Evolutionary conservation across 192 early-diverging fungal genomes (phyloP).

Genomic region (Neocallimastix lanati): DNA sequence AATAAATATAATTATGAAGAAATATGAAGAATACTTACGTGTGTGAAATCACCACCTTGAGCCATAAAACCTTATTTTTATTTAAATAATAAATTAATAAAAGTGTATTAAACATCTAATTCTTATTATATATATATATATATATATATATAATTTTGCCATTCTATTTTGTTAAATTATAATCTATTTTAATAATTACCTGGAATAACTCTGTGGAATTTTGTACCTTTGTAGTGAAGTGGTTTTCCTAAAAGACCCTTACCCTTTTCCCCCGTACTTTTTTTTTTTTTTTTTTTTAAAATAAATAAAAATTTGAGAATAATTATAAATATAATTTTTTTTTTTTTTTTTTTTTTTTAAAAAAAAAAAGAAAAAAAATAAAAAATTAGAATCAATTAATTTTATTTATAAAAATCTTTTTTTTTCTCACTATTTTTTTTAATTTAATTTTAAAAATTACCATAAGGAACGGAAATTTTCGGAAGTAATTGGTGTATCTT

Average conservation of each 20-base stretch:
- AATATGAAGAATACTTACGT: no score
- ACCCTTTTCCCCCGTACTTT: slow-evolving; percentile 22
- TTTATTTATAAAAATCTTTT: no score
- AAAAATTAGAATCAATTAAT: no score
- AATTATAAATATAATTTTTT: no score
- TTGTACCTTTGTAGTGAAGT: neutral
- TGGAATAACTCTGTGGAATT: neutral
- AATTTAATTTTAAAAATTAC: neutral
- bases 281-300: neutral
- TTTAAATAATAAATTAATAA: slow-evolving; percentile 6
- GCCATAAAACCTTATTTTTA: slow-evolving; percentile 46
- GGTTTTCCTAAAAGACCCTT: slow-evolving; percentile 13
- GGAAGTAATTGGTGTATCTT: neutral
- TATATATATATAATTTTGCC: no score
- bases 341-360: no score
- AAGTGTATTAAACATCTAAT: neutral
- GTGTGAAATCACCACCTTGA: slow-evolving; percentile 77
- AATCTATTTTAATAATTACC: neutral
- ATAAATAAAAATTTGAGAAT: no score
- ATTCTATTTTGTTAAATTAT: no score
- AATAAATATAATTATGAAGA: no score
- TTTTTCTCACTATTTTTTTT: no score
- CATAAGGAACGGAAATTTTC: neutral
- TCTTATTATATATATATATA: no score
- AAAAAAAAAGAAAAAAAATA: no score